Evolutionary conservation across 805 yeast species (phyloP).

Genomic region (Ogataea parapolymorpha): DNA sequence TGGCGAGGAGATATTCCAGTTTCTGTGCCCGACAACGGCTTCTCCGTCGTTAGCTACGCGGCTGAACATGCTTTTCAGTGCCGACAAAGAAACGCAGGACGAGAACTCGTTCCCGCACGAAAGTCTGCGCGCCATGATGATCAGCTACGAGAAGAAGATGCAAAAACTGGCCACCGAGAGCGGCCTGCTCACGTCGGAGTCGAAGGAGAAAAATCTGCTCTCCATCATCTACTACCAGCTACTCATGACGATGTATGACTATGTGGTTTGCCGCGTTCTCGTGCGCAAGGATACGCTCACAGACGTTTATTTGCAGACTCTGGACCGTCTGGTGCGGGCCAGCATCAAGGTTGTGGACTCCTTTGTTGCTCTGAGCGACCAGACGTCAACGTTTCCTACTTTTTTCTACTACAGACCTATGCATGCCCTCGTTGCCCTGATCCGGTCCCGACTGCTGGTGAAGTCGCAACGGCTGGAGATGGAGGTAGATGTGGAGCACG

Average conservation of each 20-base stretch:
- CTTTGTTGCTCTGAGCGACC: conserved; percentile 39
- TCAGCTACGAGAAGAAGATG: conserved; percentile 40
- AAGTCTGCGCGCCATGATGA: conserved; percentile 31
- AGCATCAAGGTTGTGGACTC: conserved; percentile 46
- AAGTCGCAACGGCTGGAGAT: conserved; percentile 38
- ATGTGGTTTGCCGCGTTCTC: conserved; percentile 42
- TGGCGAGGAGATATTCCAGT: conserved; percentile 49
- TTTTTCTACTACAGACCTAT: conserved; percentile 52
- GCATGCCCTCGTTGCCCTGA: conserved; percentile 47
- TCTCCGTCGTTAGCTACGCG: conserved; percentile 11
- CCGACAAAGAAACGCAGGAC: conserved; percentile 10
- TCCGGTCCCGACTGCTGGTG: conserved; percentile 44
- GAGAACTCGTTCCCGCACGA: conserved; percentile 20
- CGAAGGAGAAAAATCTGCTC: conserved; percentile 39
- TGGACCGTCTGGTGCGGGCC: conserved; percentile 41
- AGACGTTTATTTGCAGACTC: conserved; percentile 36
- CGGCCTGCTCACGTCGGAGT: conserved; percentile 32
- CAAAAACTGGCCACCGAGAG: conserved; percentile 40
- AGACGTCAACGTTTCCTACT: conserved; percentile 44
- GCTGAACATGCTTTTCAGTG: conserved; percentile 5
- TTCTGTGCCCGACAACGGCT: conserved; percentile 33
- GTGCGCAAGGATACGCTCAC: conserved; percentile 29
- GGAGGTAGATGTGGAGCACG: conserved; percentile 33
- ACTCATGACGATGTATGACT: conserved; percentile 50
- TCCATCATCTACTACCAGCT: conserved; percentile 49